These are phyloP conservation scores for Hydnum rufescens DNA, from an alignment of 768 basidiomycete genomes.

Conservation along the genomic window DNA sequence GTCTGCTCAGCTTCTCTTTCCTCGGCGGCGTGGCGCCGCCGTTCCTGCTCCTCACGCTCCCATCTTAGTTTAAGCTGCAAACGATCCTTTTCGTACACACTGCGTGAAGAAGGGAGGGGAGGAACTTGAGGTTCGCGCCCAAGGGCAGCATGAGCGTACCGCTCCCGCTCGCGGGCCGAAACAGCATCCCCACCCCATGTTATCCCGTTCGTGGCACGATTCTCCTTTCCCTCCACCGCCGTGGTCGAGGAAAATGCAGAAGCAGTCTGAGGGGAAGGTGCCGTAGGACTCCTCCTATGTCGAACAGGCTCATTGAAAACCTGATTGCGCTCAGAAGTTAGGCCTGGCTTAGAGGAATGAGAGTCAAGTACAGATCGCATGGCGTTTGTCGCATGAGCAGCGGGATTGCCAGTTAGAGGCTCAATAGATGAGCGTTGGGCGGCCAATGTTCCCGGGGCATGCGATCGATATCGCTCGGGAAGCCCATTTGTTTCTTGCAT, in stretches of 20 bases:
- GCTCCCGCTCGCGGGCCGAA: neutral
- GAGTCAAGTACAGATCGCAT: neutral
- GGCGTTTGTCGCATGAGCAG: neutral
- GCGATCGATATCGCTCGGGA: too few relatives aligned
- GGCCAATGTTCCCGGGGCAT: too few relatives aligned
- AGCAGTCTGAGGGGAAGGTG: neutral
- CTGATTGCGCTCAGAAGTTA: neutral
- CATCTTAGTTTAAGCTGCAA: neutral
- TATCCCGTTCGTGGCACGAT: conserved; percentile 2
- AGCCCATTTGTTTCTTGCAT: too few relatives aligned
- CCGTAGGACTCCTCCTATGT: neutral
- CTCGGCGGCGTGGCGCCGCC: neutral
- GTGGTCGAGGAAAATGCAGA: neutral
- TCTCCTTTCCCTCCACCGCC: conserved; percentile 6
- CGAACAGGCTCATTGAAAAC: neutral
- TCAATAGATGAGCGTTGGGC: neutral
- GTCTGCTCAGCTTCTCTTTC: neutral
- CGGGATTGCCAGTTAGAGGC: neutral
- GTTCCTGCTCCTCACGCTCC: neutral
- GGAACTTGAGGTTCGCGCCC: neutral
- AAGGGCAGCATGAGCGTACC: too few relatives aligned
- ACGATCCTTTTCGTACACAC: neutral
- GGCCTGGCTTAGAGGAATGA: neutral
- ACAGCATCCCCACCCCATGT: conserved; percentile 2
- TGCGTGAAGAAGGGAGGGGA: neutral